Evolutionary conservation across 2,329 filamentous ascomycete genomes (phyloP).

Genomic region (Xylaria arbuscula): DNA sequence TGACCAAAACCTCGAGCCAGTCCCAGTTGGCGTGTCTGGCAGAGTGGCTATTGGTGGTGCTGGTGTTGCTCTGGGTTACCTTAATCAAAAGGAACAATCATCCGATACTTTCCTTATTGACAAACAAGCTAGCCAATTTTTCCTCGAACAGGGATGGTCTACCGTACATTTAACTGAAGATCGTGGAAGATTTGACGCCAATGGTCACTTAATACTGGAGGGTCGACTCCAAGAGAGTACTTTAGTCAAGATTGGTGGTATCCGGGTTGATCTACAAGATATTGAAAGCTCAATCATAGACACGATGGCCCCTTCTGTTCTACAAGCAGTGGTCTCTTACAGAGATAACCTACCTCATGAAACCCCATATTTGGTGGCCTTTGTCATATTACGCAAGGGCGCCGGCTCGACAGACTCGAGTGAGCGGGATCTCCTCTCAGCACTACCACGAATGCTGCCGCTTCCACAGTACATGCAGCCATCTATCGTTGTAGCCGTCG

Average conservation of each 20-base stretch:
- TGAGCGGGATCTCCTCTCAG: not conserved
- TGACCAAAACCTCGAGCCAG: not conserved
- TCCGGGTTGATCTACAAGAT: slow-evolving; percentile 8
- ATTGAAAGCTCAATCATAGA: slow-evolving; percentile 5
- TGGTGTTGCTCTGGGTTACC: slow-evolving; percentile 8
- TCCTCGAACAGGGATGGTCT: not conserved
- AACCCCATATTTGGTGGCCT: not conserved
- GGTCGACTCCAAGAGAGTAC: slow-evolving; percentile 6
- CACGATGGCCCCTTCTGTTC: not conserved
- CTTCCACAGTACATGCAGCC: not conserved
- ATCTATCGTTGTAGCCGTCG: not conserved
- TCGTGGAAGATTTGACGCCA: not conserved
- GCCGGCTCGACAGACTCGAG: too few species aligned
- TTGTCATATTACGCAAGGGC: not conserved
- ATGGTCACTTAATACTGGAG: not conserved
- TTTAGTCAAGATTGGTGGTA: slow-evolving; percentile 4
- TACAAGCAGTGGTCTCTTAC: not conserved
- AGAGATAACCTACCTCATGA: not conserved
- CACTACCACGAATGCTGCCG: too few species aligned
- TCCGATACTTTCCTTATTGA: not conserved
- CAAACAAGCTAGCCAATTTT: not conserved
- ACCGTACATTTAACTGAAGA: not conserved
- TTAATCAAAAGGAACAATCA: not conserved
- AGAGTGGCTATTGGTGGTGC: not conserved
- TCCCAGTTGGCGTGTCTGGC: slow-evolving; percentile 2